Conservation (phyloP, 805 yeast species). For the Metschnikowia corniflorae region DNA sequence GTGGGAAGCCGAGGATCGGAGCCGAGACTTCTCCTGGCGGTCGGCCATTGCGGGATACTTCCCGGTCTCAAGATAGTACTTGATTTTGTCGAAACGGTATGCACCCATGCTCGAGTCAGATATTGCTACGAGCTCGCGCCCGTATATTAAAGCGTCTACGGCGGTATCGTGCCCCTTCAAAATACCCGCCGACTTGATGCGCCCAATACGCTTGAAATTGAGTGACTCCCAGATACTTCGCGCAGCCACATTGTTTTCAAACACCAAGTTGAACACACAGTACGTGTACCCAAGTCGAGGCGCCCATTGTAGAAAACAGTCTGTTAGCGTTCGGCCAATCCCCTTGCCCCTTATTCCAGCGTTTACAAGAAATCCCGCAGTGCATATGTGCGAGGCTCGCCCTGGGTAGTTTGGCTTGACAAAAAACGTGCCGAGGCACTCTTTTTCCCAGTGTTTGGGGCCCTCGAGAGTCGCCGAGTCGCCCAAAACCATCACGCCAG, state of each 20-base stretch:
- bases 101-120: slow-evolving; percentile 49
- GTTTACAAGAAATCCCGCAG: slow-evolving; percentile 83
- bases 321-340: slow-evolving; percentile 80
- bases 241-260: slow-evolving; percentile 84
- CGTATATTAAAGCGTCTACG: slow-evolving; percentile 84
- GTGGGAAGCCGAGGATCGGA: slow-evolving; percentile 75
- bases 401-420: slow-evolving; percentile 91
- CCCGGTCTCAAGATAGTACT: slow-evolving; percentile 76
- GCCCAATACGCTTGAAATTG: slow-evolving; percentile 74
- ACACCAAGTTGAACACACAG: slow-evolving; percentile 78
- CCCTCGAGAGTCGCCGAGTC: slow-evolving; percentile 49
- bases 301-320: slow-evolving; percentile 88
- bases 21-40: slow-evolving; percentile 82
- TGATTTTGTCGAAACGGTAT: slow-evolving; percentile 71
- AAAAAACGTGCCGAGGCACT: slow-evolving; percentile 83
- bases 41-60: slow-evolving; percentile 80
- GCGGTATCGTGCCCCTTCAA: slow-evolving; percentile 80
- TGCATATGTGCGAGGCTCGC: slow-evolving; percentile 87
- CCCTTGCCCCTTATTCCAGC: slow-evolving; percentile 92
- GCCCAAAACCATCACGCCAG: slow-evolving; percentile 78
- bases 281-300: slow-evolving; percentile 84
- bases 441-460: slow-evolving; percentile 82
- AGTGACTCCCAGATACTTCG: slow-evolving; percentile 72
- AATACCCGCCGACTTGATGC: slow-evolving; percentile 83
- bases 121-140: slow-evolving; percentile 65